Evolutionary conservation across 345 rosid species (phyloP).

Genomic region (Boechera divaricarpa): DNA sequence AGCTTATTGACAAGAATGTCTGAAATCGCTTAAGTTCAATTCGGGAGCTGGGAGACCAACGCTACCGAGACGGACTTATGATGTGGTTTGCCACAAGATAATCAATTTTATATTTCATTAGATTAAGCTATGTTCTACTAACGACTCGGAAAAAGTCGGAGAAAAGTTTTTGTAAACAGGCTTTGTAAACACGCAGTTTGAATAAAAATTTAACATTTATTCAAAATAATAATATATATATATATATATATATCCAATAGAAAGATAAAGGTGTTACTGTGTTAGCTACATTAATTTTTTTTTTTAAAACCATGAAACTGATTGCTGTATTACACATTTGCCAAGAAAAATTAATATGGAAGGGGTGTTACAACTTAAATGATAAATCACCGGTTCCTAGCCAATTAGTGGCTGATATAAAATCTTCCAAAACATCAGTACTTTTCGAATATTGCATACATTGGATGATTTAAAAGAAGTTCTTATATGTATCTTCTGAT

Average conservation of each 20-base stretch:
- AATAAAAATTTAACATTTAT: too few species aligned
- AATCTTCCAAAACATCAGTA: slow-evolving; percentile 5
- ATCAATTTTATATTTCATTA: too few species aligned
- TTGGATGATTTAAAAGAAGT: background rate
- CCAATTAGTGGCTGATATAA: background rate
- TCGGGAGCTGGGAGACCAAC: too few species aligned
- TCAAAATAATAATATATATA: too few species aligned
- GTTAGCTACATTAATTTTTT: background rate
- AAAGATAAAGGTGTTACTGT: background rate
- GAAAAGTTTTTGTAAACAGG: too few species aligned
- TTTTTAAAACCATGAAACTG: background rate
- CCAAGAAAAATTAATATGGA: background rate
- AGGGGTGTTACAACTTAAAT: background rate
- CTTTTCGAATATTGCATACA: background rate
- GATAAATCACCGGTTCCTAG: background rate
- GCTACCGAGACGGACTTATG: too few species aligned
- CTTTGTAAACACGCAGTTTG: too few species aligned
- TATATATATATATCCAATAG: background rate
- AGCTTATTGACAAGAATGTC: too few species aligned
- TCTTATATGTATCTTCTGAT: background rate
- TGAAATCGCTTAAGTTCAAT: too few species aligned
- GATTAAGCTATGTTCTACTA: too few species aligned
- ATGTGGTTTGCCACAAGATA: too few species aligned
- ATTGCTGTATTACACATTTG: slow-evolving; percentile 8
- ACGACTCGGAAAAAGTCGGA: too few species aligned